A percentile compares a stretch with the other conserved stretches of the same genome.
Evolutionary conservation across 192 early-diverging fungal genomes (phyloP).

Genomic region (Backusella tarrabulga): DNA sequence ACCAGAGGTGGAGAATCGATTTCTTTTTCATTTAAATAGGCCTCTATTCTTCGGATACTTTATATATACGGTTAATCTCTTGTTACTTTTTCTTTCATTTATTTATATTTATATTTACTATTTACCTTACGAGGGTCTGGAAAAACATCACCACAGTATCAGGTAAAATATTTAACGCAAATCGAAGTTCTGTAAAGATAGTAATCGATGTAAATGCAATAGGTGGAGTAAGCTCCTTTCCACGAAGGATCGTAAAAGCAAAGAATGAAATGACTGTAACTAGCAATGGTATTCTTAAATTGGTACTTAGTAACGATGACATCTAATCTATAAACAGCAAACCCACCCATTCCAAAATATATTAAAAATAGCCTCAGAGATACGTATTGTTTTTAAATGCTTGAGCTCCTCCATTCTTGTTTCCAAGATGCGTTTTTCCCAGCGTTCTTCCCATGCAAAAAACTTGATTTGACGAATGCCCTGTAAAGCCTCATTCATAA

Average conservation of each 20-base stretch:
- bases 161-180: conserved; percentile 81
- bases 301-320: too few relatives aligned
- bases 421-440: conserved; percentile 50
- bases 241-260: conserved; percentile 26
- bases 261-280: conserved; percentile 31
- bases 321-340: too few relatives aligned
- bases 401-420: conserved; percentile 43
- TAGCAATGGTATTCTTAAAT: conserved; percentile 19
- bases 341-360: conserved; percentile 39
- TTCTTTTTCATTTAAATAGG: conserved; percentile 46
- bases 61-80: background rate
- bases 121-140: conserved; percentile 63
- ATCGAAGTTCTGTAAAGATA: conserved; percentile 85
- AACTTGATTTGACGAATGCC: conserved; percentile 91
- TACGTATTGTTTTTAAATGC: conserved; percentile 20
- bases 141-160: conserved; percentile 64
- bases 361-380: conserved; percentile 7
- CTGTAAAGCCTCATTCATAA: conserved; percentile 60
- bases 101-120: background rate
- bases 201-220: conserved; percentile 83
- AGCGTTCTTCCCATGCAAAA: conserved; percentile 64
- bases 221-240: conserved; percentile 56
- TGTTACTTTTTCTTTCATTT: background rate
- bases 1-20: conserved; percentile 26
- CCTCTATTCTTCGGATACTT: conserved; percentile 39